Conservation (phyloP, 176 grass and related monocot species). For the Triticum turgidum region DNA sequence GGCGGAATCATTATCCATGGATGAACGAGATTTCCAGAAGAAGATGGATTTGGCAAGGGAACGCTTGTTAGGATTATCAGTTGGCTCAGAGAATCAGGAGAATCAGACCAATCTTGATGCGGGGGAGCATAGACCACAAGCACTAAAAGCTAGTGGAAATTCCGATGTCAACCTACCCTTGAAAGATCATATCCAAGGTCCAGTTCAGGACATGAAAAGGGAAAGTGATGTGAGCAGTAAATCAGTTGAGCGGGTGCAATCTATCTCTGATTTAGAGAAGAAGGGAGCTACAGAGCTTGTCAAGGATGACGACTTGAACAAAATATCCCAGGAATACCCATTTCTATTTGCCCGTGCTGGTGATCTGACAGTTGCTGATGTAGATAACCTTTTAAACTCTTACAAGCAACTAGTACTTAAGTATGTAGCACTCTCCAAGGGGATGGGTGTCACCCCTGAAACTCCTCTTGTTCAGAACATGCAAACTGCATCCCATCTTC, state of each 20-base stretch:
- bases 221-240: constrained; percentile 46
- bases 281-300: constrained; percentile 79
- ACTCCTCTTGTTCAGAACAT: constrained; percentile 18
- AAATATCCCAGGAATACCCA: constrained; percentile 73
- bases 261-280: constrained; percentile 65
- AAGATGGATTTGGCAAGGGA: constrained; percentile 87
- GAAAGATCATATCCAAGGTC: constrained; percentile 38
- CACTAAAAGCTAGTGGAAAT: constrained; percentile 34
- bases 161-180: constrained; percentile 38
- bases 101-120: constrained; percentile 46
- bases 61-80: constrained; percentile 55
- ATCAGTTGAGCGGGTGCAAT: constrained; percentile 32
- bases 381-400: constrained; percentile 80
- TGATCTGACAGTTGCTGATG: constrained; percentile 90
- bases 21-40: constrained; percentile 82
- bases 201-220: constrained; percentile 45
- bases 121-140: constrained; percentile 35
- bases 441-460: constrained; percentile 47
- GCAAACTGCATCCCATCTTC: constrained; percentile 33
- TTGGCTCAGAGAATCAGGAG: constrained; percentile 40
- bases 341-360: constrained; percentile 79
- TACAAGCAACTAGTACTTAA: constrained; percentile 82
- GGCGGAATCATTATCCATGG: constrained; percentile 78
- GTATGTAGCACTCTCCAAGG: constrained; percentile 79
- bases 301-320: constrained; percentile 68